Base-by-base conservation (phyloP, 352 stramenopile species). In the Pythium folliculosum region DNA sequence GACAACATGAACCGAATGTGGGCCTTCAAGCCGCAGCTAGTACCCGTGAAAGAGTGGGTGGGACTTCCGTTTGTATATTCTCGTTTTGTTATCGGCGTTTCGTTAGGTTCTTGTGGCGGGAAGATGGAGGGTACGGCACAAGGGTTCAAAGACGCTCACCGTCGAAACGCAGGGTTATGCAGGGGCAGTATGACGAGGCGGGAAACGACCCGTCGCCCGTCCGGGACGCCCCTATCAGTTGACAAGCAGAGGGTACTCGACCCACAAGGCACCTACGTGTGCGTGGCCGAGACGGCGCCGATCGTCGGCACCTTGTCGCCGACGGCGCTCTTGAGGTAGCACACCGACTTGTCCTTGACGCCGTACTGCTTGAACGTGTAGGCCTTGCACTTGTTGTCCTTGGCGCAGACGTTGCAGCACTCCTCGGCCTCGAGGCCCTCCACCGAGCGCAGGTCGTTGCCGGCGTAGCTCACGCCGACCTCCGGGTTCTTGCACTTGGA, bases 331-430 rank as follows among this genome's bases (percentile, higher is more conserved):
- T 73, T 73, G n/a, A 73, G 43, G 60, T 73, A 73, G 45, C 60
- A 73, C 12, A 59, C 55, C 56, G 72, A 48, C 16, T 37, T 23
- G 9, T 65, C 72, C 17, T 59, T n/a, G 8, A 60, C 14, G 38
- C 76, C 74, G 38, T 71, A 44, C 64, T 82, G 82, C 50, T 75
- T 47, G 60, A 80, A 86, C 16, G 78, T 84, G 76, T 86, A 84
- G 30, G 71, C 78, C 38, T 78, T 70, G 55, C 78, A 82, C n/a
- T 65, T 72, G 17, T 37, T 48, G 21, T 71, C 82, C 8, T 14
- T 23, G n/a, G 62, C 45, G 44, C 73, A 80, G 37, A 66, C 47
- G 44, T 61, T 67, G 47, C 79, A 84, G 55, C 77, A 87, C 5
- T 81, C 73, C 22, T 25, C 61, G 44, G 77, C 68, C 35, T 65